Evolutionary conservation across 345 rosid genomes (phyloP), one percentile per base, ranked within the genome.

Genomic region (Clarkia xantiana): DNA sequence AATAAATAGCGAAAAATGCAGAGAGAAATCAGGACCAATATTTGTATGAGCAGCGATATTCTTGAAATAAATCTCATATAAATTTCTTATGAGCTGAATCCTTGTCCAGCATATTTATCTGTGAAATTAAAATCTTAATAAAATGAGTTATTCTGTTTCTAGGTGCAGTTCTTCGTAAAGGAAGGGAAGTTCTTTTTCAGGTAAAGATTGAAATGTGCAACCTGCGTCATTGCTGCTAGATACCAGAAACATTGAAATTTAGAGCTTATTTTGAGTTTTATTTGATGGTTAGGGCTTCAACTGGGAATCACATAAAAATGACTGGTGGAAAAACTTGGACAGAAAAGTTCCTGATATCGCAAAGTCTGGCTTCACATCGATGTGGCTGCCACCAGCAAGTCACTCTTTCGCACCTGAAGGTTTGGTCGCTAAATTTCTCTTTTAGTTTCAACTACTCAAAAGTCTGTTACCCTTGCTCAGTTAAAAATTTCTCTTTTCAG

Each of bases 221-320:
- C 11, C 38, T 45, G 40, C 34, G 14, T 6, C 38, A 29, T 7
- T 45, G 13, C 45, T 51, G n/a, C 18, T 12, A 23, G 11, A 44
- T 18, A 54, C 11, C 22, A 9, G 1, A 40, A 10, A 10, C 36
- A 29, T 29, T 29, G 8, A 29, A 29, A 3, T 29, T 29, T 29
- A 29, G 36, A 29, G 6, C 36, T 29, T 29, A 29, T 10, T 10
- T 29, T 29, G 8, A 29, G 36, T 29, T 29, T 29, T 29, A 29
- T 29, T 29, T 29, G 36, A 29, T 29, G 36, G 9, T 29, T 29
- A 85, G 97, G 87, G 80, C 45, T 85, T 78, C 63, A 80, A 89
- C 57, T 89, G 97, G 97, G 97, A 89, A 56, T 85, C 97, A 65
- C 81, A 80, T 39, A 89, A 89, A 66, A 41, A 78, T 62, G 76